Evolutionary conservation across 306 rosid genomes (phyloP).

Genomic region (Quercus berberidifolia): DNA sequence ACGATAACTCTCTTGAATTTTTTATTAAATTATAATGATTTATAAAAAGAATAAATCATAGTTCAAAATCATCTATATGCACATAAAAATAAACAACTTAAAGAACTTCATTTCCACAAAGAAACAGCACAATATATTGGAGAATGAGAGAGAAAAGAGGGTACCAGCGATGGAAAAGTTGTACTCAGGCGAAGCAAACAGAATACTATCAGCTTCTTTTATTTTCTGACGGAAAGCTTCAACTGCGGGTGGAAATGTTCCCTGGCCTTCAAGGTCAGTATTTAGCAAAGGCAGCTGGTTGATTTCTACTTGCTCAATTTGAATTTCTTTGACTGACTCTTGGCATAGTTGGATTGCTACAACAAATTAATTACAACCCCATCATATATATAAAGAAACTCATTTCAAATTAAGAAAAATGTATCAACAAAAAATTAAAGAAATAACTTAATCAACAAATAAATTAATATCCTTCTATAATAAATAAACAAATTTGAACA

Average conservation of each 20-base stretch:
- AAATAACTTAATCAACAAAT: neutral
- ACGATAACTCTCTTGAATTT: too few relatives aligned
- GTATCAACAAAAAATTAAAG: neutral
- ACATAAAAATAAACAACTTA: too few relatives aligned
- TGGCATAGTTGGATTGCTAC: neutral
- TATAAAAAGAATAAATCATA: too few relatives aligned
- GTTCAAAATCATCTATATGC: too few relatives aligned
- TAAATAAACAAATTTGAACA: too few relatives aligned
- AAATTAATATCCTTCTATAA: too few relatives aligned
- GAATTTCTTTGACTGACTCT: neutral
- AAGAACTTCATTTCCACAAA: too few relatives aligned
- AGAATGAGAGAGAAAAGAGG: neutral
- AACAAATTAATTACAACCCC: neutral
- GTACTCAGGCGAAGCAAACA: neutral
- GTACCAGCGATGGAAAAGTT: neutral
- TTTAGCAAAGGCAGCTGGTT: neutral
- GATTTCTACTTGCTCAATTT: neutral
- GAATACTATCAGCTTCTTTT: neutral
- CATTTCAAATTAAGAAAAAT: too few relatives aligned
- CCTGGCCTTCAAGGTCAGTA: neutral
- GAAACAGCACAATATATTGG: neutral
- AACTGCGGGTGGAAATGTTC: neutral
- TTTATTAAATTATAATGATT: too few relatives aligned
- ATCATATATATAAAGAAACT: neutral
- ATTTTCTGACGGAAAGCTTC: neutral